phyloP scores from a whole-genome alignment of 2,329 filamentous ascomycete species.

The Exutisphaerella laricina region DNA sequence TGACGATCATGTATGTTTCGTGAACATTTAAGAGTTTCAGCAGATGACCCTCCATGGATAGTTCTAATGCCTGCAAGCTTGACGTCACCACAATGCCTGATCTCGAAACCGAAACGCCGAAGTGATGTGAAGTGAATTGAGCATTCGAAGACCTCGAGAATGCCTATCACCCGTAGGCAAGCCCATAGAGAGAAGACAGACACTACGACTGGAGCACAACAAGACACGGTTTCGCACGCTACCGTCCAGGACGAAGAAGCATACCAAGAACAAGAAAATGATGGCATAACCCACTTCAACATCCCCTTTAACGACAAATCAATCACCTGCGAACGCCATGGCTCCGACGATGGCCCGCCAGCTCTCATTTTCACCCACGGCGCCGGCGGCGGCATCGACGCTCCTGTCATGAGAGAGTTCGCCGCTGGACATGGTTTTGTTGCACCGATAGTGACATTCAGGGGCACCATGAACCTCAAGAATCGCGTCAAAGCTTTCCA shows the following conservation, averaged over 20 bases:
- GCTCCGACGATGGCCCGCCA: background rate
- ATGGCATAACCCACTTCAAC: conserved; percentile 7
- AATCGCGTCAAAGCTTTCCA: conserved; percentile 36
- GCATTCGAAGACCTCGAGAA: background rate
- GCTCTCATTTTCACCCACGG: conserved; percentile 43
- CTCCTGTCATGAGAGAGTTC: conserved; percentile 38
- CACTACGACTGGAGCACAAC: background rate
- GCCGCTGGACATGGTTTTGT: conserved; percentile 33
- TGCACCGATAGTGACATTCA: conserved; percentile 32
- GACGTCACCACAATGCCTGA: background rate
- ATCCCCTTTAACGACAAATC: conserved; percentile 20
- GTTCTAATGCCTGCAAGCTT: background rate
- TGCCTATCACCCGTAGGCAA: background rate
- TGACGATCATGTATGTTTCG: background rate
- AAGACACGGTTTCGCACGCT: background rate
- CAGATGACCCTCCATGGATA: background rate
- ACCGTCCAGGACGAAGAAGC: background rate
- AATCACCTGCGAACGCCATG: conserved; percentile 16
- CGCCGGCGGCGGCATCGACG: conserved; percentile 39
- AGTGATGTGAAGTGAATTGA: background rate
- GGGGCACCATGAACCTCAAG: conserved; percentile 40
- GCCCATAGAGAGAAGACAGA: conserved; percentile 1
- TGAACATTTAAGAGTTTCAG: background rate
- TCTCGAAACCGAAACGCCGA: background rate
- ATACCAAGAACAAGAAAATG: background rate